A percentile compares a stretch with the other conserved stretches of the same genome.
Evolutionary conservation across 805 yeast genomes (phyloP).

Genomic region (Cyberlindnera maritima): DNA sequence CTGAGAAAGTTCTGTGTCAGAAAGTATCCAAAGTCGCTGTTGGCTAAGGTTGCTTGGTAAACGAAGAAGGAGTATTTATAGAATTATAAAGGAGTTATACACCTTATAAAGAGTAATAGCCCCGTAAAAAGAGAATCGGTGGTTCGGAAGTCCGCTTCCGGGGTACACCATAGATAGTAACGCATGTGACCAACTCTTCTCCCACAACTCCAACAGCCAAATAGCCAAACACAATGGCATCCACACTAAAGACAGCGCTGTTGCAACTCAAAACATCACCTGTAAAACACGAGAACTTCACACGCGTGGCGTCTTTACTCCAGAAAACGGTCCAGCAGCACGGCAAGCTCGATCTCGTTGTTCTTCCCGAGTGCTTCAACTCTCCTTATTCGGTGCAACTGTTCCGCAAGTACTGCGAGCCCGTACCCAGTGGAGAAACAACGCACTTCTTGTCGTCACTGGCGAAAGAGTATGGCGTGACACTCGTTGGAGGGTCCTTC

Average conservation of each 20-base stretch:
- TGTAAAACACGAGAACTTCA: conserved; percentile 72
- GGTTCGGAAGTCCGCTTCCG: no score
- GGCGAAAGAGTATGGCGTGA: conserved; percentile 63
- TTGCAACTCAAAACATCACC: conserved; percentile 71
- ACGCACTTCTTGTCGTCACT: conserved; percentile 57
- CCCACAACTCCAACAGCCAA: not conserved
- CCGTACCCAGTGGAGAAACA: conserved; percentile 68
- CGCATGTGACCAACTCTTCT: no score
- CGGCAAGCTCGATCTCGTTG: conserved; percentile 69
- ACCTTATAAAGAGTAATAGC: no score
- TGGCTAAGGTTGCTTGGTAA: conserved; percentile 45
- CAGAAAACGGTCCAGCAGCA: conserved; percentile 54
- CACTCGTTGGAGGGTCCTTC: conserved; percentile 85
- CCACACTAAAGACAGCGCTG: conserved; percentile 50
- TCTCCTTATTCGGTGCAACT: conserved; percentile 88
- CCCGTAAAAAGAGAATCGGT: no score
- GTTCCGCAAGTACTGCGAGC: conserved; percentile 82
- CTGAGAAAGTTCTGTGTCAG: conserved; percentile 37
- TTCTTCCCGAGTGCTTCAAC: conserved; percentile 85
- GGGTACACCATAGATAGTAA: no score
- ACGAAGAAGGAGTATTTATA: not conserved
- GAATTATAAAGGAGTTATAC: not conserved
- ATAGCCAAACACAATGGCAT: not conserved
- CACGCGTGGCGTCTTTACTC: conserved; percentile 57
- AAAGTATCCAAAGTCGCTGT: conserved; percentile 34